Evolutionary conservation across 73 alveolate species (phyloP).

Genomic region (Paramecium octaurelia): DNA sequence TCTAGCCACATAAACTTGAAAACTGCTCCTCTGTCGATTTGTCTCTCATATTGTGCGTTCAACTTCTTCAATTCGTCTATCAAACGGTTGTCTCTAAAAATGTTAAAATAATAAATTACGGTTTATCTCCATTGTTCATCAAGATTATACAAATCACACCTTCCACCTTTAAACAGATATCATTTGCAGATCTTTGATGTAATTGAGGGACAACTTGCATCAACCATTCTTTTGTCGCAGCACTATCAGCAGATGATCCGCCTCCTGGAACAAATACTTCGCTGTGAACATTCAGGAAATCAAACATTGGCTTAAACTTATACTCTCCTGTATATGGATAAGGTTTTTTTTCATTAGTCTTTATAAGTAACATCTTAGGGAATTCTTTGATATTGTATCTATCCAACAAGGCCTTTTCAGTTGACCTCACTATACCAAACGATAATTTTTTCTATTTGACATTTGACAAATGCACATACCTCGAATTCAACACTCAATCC

Average conservation of each 20-base stretch:
- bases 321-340: constrained; percentile 87
- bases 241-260: constrained; percentile 73
- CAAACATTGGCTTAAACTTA: constrained; percentile 83
- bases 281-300: constrained; percentile 89
- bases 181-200: constrained; percentile 83
- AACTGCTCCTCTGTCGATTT: constrained; percentile 60
- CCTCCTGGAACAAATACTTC: constrained; percentile 97
- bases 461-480: not conserved
- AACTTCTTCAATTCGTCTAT: constrained; percentile 32
- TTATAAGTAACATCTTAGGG: constrained; percentile 84
- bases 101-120: not conserved
- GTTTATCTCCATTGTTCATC: constrained; percentile 46
- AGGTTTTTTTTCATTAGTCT: constrained; percentile 84
- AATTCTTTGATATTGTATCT: constrained; percentile 87
- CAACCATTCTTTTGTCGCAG: constrained; percentile 95
- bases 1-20: constrained; percentile 64
- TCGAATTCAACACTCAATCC: constrained; percentile 88
- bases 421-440: constrained; percentile 90
- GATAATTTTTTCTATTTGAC: constrained; percentile 70
- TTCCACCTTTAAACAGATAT: constrained; percentile 82
- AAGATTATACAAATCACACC: constrained; percentile 65
- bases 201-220: constrained; percentile 83
- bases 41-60: not conserved
- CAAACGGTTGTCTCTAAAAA: constrained; percentile 26
- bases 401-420: constrained; percentile 78